Base-by-base conservation (phyloP, 73 alveolate genomes). In the Vitrella brassicaformis region DNA sequence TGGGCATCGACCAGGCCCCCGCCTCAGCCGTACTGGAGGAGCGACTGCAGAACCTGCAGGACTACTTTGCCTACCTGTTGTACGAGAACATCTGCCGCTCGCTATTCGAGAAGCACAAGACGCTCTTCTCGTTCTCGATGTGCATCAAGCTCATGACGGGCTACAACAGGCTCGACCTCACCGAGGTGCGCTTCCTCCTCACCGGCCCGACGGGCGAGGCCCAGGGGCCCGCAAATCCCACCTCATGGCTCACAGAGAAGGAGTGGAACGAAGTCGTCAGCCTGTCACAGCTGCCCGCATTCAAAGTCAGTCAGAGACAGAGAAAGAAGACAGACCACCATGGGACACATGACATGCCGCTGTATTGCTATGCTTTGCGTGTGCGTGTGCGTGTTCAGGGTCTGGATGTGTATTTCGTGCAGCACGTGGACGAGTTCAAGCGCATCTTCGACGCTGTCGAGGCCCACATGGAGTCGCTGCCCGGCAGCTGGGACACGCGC, bases 21-120 rank as follows among this genome's bases (percentile, higher is more conserved):
- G 93, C 94, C 73, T 87, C 97, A 22, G 91, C 92, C 66, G 97
- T 90, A 30, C 93, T 91, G 74, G 98, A 96, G 68, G 81, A 88
- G 77, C 87, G 99, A 78, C 93, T 90, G 79, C 86, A 81, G 71
- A 90, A 87, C 81, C 87, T 96, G 67, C 93, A 94, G 85, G 94
- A 93, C 77, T 91, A 90, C 81, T 96, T 97, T 89, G 96, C 99
- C 10, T 89, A 90, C 79, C 80, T 90, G 30, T 81, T 97, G 73
- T 97, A 97, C 86, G 99, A 97, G 85, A 97, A 97, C 86, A 96
- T 97, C 25, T 97, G 99, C 82, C 85, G 97, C 22, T 86, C 96
- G 31, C 97, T 97, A 67, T 97, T 97, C 75, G 99, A 97, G 87
- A 94, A 90, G 85, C 98, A 97, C 84, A 97, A 97, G 84, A 79